These are phyloP conservation scores for Adiantum capillusveneris DNA, from an alignment of 75 land plant genomes.

Conservation along the genomic window DNA sequence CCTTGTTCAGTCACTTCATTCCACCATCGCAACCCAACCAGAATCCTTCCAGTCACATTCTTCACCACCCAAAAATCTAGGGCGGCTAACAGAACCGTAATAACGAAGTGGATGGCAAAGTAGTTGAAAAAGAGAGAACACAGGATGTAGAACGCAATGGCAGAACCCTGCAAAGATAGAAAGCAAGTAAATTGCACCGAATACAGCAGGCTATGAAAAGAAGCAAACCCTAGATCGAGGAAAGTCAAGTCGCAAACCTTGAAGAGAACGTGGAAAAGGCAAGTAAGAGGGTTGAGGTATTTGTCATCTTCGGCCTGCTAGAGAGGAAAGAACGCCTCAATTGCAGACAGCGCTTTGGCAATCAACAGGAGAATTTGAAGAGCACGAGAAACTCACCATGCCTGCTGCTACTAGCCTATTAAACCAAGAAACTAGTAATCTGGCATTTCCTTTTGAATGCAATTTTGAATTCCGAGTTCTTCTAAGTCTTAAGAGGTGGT, in stretches of 20 bases:
- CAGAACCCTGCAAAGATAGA: conserved; percentile 45
- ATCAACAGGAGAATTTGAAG: no score
- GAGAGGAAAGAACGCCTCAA: no score
- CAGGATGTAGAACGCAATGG: conserved; percentile 88
- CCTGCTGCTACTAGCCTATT: no score
- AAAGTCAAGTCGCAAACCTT: conserved; percentile 38
- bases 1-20: conserved; percentile 93
- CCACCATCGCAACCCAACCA: conserved; percentile 99
- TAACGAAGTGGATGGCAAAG: conserved; percentile 94
- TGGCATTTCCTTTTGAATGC: no score
- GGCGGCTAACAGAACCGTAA: conserved; percentile 88
- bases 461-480: no score
- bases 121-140: conserved; percentile 69
- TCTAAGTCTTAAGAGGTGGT: no score
- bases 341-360: no score
- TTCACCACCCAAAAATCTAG: conserved; percentile 99
- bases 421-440: no score
- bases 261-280: conserved; percentile 82
- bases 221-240: no score
- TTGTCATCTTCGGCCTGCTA: conserved; percentile 63
- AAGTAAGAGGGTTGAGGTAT: conserved; percentile 73
- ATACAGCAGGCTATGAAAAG: no score
- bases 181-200: no score
- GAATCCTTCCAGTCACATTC: conserved; percentile 95
- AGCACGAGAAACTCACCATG: no score